Conservation (phyloP, 2,329 filamentous ascomycete species). For the Cladosporium sp. region DNA sequence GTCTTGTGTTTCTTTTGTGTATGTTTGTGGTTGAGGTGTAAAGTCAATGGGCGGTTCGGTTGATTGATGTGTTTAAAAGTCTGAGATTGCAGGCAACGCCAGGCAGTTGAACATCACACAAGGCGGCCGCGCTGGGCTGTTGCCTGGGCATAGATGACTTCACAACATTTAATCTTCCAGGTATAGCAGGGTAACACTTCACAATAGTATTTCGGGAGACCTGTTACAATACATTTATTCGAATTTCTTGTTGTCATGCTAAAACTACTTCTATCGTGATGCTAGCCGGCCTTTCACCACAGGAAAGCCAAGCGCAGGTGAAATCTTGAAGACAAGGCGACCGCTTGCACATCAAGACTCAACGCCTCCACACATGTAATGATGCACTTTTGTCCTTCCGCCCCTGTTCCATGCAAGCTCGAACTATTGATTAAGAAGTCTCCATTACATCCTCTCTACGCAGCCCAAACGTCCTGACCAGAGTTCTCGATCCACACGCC, state of each 20-base stretch:
- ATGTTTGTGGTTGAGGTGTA: background rate
- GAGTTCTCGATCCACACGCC: constrained; percentile 96
- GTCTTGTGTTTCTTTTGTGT: background rate
- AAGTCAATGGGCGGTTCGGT: background rate
- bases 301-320: background rate
- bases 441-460: constrained; percentile 45
- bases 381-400: background rate
- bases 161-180: background rate
- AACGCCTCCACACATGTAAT: background rate
- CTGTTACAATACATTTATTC: background rate
- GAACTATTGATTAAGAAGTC: background rate
- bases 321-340: background rate
- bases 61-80: background rate
- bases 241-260: constrained; percentile 6
- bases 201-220: background rate
- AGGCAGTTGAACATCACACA: constrained; percentile 18
- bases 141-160: too few species aligned
- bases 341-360: background rate
- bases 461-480: constrained; percentile 94
- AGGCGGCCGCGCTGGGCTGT: background rate
- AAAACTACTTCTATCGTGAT: constrained; percentile 17
- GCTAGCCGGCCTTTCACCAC: background rate
- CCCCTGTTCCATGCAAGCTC: background rate
- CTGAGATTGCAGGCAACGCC: constrained; percentile 21
- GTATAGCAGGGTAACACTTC: background rate